Evolutionary conservation across 2,329 filamentous ascomycete genomes (phyloP).

Genomic region (Bisporella sp.): DNA sequence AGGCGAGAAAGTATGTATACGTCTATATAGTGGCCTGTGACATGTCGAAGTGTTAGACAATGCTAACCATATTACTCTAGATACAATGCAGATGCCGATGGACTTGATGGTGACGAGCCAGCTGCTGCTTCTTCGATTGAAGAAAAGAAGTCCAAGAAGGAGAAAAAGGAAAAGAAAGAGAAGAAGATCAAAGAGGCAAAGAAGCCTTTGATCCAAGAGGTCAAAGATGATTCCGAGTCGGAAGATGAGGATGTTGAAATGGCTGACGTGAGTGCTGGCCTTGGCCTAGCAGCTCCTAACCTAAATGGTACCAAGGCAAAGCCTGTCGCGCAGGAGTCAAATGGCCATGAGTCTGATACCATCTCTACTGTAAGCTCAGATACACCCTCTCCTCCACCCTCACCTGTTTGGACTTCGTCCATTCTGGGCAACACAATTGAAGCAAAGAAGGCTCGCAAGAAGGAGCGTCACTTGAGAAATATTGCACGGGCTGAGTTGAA

Average conservation of each 20-base stretch:
- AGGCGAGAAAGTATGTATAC: constrained; percentile 69
- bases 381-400: constrained; percentile 5
- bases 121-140: constrained; percentile 39
- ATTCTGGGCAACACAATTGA: constrained; percentile 21
- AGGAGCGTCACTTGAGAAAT: constrained; percentile 23
- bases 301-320: constrained; percentile 19
- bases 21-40: background rate
- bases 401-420: constrained; percentile 11
- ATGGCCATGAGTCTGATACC: constrained; percentile 11
- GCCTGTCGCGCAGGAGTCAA: constrained; percentile 9
- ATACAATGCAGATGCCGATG: constrained; percentile 87
- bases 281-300: constrained; percentile 11
- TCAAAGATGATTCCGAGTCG: constrained; percentile 17
- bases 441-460: constrained; percentile 21
- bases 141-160: constrained; percentile 39
- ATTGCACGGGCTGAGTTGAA: constrained; percentile 26
- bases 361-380: constrained; percentile 7
- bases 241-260: constrained; percentile 21
- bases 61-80: background rate
- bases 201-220: constrained; percentile 24
- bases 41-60: background rate
- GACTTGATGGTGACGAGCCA: constrained; percentile 62
- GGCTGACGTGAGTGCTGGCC: constrained; percentile 19
- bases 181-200: constrained; percentile 18
- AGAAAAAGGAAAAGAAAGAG: constrained; percentile 44